Evolutionary conservation across 352 stramenopile genomes (phyloP), one percentile per base, ranked within the genome.

Genomic region (Phytophthora macrochlamydospora): DNA sequence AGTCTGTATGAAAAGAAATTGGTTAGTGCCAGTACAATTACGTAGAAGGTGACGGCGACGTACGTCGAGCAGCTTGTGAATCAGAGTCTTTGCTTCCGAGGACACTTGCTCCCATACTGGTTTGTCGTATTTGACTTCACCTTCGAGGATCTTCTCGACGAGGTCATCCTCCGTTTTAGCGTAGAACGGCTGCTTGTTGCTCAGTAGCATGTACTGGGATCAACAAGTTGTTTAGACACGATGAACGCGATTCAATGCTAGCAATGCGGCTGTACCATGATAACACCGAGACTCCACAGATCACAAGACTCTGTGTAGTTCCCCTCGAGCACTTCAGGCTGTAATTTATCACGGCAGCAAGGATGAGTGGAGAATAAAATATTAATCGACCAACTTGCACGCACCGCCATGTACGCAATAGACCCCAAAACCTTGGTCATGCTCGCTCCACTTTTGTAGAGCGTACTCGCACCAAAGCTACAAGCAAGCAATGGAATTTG

Each of bases 361-460:
- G 24, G 12, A 33, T 33, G 2, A 50, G 31, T 31, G 2, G 13
- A 8, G 18, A 1, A 29, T 9, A 11, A 12, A 49, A 49, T 3
- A 5, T 7, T 8, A n/a, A 7, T 49, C 11, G 7, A 13, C 11
- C 18, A 51, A 13, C 8, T 32, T n/a, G 29, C 28, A 76, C 82
- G 18, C 73, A 94, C 85, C 56, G 86, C 86, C 86, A 93, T 94
- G 71, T 94, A 94, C 1, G 92, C 81, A 3, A 94, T 81, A 1
- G 86, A 93, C 33, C 86, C 86, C 28, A 94, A 71, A 5, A 94
- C 71, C 51, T 90, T 90, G 31, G 80, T 81, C 86, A 94, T 93
- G n/a, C 80, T 78, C 31, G 89, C 81, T 5, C 83, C 83, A 67
- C 87, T 81, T 32, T 83, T 83, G 55, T 92, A 94, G 7, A 93